Conservation (phyloP, 495 filamentous ascomycete genomes). For the Aspergillus conjunctus region DNA sequence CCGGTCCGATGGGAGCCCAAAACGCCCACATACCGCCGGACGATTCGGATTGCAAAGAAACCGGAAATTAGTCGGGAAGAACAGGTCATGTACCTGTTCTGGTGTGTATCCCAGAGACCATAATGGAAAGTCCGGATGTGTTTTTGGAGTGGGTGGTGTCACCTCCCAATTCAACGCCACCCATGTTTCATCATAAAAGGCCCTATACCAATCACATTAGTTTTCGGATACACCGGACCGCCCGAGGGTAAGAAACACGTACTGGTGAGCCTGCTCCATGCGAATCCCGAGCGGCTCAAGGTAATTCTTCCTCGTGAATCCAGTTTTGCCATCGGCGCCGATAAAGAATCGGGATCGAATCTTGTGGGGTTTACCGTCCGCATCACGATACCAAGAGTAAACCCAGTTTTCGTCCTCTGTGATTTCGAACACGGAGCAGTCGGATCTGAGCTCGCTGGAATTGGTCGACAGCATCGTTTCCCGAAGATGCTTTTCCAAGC, state of each 20-base stretch:
- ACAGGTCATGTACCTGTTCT: conserved; percentile 52
- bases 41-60: conserved; percentile 49
- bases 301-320: conserved; percentile 51
- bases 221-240: neutral
- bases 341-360: conserved; percentile 45
- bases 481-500: conserved; percentile 31
- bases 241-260: neutral
- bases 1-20: conserved; percentile 44
- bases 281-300: conserved; percentile 47
- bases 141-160: conserved; percentile 43
- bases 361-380: conserved; percentile 21
- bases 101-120: conserved; percentile 53
- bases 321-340: conserved; percentile 56
- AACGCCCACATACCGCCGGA: conserved; percentile 51
- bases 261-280: conserved; percentile 40
- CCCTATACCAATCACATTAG: conserved; percentile 19
- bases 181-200: conserved; percentile 53
- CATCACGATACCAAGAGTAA: conserved; percentile 39
- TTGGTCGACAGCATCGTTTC: conserved; percentile 23
- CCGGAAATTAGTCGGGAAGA: conserved; percentile 51
- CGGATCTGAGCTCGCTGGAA: conserved; percentile 38
- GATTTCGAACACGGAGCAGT: conserved; percentile 35
- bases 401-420: conserved; percentile 34
- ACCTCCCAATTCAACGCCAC: conserved; percentile 55
- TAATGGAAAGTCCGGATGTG: conserved; percentile 52